Base-by-base conservation (phyloP, 495 filamentous ascomycete species). In the Endocarpon pusillum region DNA sequence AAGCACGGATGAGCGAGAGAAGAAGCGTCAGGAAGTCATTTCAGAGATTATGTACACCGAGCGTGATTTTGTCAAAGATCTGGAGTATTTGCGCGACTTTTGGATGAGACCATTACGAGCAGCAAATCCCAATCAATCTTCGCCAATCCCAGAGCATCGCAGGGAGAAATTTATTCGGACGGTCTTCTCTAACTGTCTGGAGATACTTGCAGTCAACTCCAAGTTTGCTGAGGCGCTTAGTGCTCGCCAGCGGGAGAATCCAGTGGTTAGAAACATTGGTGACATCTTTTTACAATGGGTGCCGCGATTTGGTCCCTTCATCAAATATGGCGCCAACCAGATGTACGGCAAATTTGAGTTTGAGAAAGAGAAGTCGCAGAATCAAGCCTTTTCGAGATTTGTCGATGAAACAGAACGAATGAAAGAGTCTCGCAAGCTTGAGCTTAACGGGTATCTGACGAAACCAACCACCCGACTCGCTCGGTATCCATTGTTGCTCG, bases 11-110 rank as follows among this genome's bases (percentile, higher is more conserved):
- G 91, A 99, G 38, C 71, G 67, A 39, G 89, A 99, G 50, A 91
- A 92, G 73, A 96, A 94, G 57, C 73, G 91, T 7, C 91, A 99
- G 48, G 91, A 99, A 49, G 76, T 96, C 38, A 94, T 99, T 41
- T 94, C 87, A 17, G 91, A 99, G 50, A 75, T 94, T 42, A 94
- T 92, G 73, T 99, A 99, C 53, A 99, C 91, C 0, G 91, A 99
- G 53, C 73, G 91, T 24, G 91, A 99, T 55, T 99, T 99, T 44
- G 91, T 99, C 51, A 99, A 99, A 61, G 91, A 99, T 50, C 63
- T 99, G 43, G 91, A 99, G 51, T 99, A 99, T 48, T 58, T 99
- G 19, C 74, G 87, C 38, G 91, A 99, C 58, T 96, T 96, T 69
- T 99, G 91, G 91, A 93, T 96, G 63, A 72, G 83, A 42, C 91